Base-by-base conservation (phyloP, 176 grass and related monocot genomes). In the Carex kokanica region DNA sequence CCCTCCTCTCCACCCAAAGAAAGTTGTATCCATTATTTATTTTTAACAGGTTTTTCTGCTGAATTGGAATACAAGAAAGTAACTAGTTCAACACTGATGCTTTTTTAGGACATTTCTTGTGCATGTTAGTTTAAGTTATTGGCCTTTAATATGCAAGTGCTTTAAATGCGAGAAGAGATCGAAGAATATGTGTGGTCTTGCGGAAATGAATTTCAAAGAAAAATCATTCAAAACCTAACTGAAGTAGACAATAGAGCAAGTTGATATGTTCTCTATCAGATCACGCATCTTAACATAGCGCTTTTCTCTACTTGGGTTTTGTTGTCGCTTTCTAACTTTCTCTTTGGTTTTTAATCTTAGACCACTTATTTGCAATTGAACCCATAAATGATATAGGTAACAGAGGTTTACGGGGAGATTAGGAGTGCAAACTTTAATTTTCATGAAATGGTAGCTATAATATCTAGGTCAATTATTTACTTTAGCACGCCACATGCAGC, bases 101-200 rank as follows among this genome's bases (percentile, higher is more conserved):
- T 47, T 21, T 71, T 70, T 3, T 34, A 36, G 43, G 10, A 74
- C 20, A 52, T 74, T 52, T 52, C 45, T 52, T 74, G 20, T 52
- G 43, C 70, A 52, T 21, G n/a, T 11, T 20, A 47, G 40, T 72
- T 72, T 20, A 41, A 72, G 4, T 49, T 1, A 34, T 36, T 81
- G 34, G 10, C 8, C 54, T 15, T 64, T 38, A 38, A 63, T 60
- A 64, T 15, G 27, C 17, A 61, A 61, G 29, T 56, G 36, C 4
- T 43, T 58, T 43, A 80, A 47, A 65, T 81, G 79, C 16, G 20
- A 81, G 57, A 7, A 80, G 29, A 64, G 14, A n/a, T n/a, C n/a
- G n/a, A 81, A 60, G n/a, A 36, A 81, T 81, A 24, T 13, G 13
- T 81, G 5, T 17, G 36, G 36, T 38, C 36, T 38, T 38, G 5